Conservation (phyloP, 2,329 filamentous ascomycete species). For the Hypoxylon rubiginosum region DNA sequence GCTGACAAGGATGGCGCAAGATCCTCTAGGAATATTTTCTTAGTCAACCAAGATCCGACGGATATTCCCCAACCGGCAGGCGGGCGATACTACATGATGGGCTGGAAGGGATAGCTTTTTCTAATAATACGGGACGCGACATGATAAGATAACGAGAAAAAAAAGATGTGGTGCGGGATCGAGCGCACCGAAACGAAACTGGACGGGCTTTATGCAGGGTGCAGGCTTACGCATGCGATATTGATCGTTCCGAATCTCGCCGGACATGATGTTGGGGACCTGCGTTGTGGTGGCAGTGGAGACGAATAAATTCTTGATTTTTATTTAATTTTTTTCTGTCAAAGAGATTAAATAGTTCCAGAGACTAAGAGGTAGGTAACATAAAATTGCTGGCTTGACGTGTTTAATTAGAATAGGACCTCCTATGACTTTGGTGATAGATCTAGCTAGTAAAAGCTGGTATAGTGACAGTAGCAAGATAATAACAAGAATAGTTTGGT, state of each 20-base stretch:
- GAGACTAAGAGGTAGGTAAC: not conserved
- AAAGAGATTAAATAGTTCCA: slow-evolving; percentile 4
- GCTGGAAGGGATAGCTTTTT: not conserved
- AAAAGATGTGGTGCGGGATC: not conserved
- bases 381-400: not conserved
- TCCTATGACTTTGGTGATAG: slow-evolving; percentile 2
- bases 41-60: slow-evolving; percentile 29
- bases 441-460: not conserved
- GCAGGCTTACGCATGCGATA: slow-evolving; percentile 34
- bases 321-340: slow-evolving; percentile 3
- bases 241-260: slow-evolving; percentile 27
- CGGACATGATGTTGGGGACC: slow-evolving; percentile 46
- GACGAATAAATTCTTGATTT: slow-evolving; percentile 16
- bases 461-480: not conserved
- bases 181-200: slow-evolving; percentile 15
- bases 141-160: slow-evolving; percentile 31
- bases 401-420: slow-evolving; percentile 16
- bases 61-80: slow-evolving; percentile 37
- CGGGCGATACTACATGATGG: slow-evolving; percentile 11
- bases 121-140: not conserved
- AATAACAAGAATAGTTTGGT: not conserved
- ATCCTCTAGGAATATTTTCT: slow-evolving; percentile 35
- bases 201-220: slow-evolving; percentile 34
- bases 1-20: slow-evolving; percentile 30
- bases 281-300: slow-evolving; percentile 34